These are phyloP conservation scores for Ceratocystis destructans DNA, from an alignment of 2,329 filamentous ascomycete species.

Conservation along the genomic window DNA sequence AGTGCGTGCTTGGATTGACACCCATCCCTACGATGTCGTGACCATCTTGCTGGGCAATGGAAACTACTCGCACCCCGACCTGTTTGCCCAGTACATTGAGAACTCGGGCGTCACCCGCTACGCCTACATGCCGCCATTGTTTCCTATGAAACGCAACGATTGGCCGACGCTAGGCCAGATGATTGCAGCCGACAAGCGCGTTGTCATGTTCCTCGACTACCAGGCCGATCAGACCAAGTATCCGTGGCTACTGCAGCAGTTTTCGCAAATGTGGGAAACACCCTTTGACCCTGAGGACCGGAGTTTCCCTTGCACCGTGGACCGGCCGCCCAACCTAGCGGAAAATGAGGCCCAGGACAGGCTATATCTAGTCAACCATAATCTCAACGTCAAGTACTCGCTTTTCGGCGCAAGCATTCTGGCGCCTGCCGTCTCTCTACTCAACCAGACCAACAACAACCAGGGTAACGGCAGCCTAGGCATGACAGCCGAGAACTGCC, in stretches of 20 bases:
- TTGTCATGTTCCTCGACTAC: constrained; percentile 76
- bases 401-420: constrained; percentile 50
- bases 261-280: constrained; percentile 81
- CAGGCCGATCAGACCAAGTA: constrained; percentile 62
- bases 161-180: constrained; percentile 75
- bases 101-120: constrained; percentile 58
- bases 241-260: constrained; percentile 79
- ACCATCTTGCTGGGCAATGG: constrained; percentile 77
- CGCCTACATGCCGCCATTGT: constrained; percentile 56
- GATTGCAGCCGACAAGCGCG: constrained; percentile 56
- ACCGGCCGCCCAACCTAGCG: constrained; percentile 58
- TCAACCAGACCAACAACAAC: constrained; percentile 59
- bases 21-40: constrained; percentile 74
- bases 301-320: constrained; percentile 61
- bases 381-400: constrained; percentile 66
- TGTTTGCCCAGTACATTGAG: constrained; percentile 57
- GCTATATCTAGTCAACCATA: constrained; percentile 81
- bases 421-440: constrained; percentile 54
- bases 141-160: constrained; percentile 56
- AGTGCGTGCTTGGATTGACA: constrained; percentile 58
- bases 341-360: constrained; percentile 44
- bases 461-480: constrained; percentile 55
- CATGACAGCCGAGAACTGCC: constrained; percentile 47
- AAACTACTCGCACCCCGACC: constrained; percentile 49
- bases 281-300: constrained; percentile 58